A percentile compares a stretch with the other conserved stretches of the same genome.
These are phyloP conservation scores for Hypericum perforatum DNA, from an alignment of 345 rosid species.

Conservation along the genomic window DNA sequence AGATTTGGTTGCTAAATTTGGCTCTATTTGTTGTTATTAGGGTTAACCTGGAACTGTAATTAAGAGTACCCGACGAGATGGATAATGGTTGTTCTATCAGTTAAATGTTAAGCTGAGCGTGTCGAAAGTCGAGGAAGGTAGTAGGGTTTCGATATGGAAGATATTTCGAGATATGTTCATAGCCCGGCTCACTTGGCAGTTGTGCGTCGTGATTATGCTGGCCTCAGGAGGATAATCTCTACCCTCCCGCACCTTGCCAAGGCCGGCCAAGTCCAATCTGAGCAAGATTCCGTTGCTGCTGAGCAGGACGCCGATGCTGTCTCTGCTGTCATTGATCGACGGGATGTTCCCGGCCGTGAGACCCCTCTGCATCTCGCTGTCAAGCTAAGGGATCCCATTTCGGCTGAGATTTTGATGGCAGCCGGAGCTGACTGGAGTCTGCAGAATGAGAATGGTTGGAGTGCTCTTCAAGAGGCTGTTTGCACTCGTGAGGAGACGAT, in stretches of 20 bases:
- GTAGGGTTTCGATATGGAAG: background rate
- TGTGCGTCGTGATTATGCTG: slow-evolving; percentile 1
- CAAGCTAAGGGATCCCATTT: background rate
- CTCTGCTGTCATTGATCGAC: background rate
- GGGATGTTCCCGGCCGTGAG: slow-evolving; percentile 5
- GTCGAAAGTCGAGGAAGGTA: background rate
- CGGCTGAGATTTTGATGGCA: slow-evolving; percentile 1
- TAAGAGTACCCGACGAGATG: no score
- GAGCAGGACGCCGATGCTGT: background rate
- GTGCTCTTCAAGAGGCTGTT: slow-evolving; percentile 14
- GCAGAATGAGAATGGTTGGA: slow-evolving; percentile 16
- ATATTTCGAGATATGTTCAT: background rate
- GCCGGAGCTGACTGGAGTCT: slow-evolving; percentile 3
- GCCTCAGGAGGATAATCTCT: background rate
- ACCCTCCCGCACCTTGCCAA: background rate
- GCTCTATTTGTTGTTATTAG: no score
- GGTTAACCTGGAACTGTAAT: no score
- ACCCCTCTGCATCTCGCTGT: slow-evolving; percentile 5
- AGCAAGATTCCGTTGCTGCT: slow-evolving; percentile 1
- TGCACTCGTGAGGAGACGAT: slow-evolving; percentile 13
- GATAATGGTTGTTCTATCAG: no score
- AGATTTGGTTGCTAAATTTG: no score
- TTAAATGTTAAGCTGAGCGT: no score
- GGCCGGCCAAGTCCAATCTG: background rate
- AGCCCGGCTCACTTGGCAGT: slow-evolving; percentile 7